These are phyloP conservation scores for Diospyros kaki DNA, from an alignment of 148 eudicot genomes.

Conservation along the genomic window DNA sequence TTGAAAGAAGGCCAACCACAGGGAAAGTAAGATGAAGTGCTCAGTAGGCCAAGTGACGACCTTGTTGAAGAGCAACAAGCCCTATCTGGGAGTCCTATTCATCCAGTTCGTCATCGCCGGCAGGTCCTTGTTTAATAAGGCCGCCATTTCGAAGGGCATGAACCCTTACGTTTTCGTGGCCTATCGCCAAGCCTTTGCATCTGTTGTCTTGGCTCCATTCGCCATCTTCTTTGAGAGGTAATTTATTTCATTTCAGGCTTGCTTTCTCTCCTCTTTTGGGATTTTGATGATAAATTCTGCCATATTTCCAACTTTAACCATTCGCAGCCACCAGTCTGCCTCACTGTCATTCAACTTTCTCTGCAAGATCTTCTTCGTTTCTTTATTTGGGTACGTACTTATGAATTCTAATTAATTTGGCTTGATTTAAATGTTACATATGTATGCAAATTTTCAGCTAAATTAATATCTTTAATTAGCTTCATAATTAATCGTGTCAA, in stretches of 20 bases:
- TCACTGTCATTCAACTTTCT: constrained; percentile 19
- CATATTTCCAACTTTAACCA: no score
- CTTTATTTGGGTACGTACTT: constrained; percentile 11
- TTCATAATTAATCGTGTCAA: no score
- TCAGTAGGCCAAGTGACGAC: background rate
- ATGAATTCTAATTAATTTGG: no score
- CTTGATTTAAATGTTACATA: no score
- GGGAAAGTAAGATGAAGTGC: background rate
- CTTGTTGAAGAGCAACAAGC: constrained; percentile 21
- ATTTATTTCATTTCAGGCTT: background rate
- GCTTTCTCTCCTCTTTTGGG: no score
- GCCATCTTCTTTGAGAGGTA: constrained; percentile 38
- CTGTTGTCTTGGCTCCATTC: constrained; percentile 28
- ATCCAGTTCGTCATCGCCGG: constrained; percentile 34
- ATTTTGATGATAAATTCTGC: background rate
- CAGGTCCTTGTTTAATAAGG: constrained; percentile 31
- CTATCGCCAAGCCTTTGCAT: constrained; percentile 31
- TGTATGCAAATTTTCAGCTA: no score
- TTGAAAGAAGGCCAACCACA: no score
- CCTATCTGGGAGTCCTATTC: constrained; percentile 26
- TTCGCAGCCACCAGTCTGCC: constrained; percentile 12
- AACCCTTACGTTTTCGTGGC: constrained; percentile 27
- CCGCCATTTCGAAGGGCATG: constrained; percentile 30
- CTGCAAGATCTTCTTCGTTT: constrained; percentile 24
- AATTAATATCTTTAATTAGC: background rate